Conservation (phyloP, 495 filamentous ascomycete species). For the Penicillium waksmanii region DNA sequence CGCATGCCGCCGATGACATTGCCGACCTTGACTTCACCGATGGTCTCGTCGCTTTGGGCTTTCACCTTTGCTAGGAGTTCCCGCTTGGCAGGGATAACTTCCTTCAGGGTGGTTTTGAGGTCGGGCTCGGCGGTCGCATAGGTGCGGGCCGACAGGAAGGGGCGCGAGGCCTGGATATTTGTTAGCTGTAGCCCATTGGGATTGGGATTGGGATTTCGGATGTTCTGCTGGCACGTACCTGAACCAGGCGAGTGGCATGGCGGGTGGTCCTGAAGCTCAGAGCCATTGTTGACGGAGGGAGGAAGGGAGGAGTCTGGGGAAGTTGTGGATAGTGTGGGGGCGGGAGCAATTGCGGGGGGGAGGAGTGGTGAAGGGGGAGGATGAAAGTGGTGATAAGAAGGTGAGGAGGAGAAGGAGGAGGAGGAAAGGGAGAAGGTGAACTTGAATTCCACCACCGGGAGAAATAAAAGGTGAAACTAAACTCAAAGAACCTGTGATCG, state of each 20-base stretch:
- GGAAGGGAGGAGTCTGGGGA: conserved; percentile 25
- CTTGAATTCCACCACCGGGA: too few relatives aligned
- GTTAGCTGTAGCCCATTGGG: not conserved
- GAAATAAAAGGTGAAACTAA: conserved; percentile 3
- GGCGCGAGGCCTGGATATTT: conserved; percentile 28
- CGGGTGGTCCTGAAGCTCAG: conserved; percentile 44
- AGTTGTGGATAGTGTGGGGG: conserved; percentile 22
- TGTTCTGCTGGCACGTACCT: conserved; percentile 29
- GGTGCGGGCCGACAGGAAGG: conserved; percentile 33
- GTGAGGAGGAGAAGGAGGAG: conserved; percentile 13
- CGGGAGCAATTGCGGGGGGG: conserved; percentile 25
- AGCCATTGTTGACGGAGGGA: conserved; percentile 29
- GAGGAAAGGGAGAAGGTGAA: conserved; percentile 13
- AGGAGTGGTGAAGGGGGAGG: conserved; percentile 14
- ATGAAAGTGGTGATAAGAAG: not conserved
- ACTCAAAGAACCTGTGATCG: conserved; percentile 27
- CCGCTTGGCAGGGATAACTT: conserved; percentile 86
- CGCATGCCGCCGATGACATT: conserved; percentile 96
- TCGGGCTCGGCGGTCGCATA: conserved; percentile 76
- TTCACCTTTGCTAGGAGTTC: conserved; percentile 92
- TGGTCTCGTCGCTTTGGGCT: conserved; percentile 74
- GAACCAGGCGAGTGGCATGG: conserved; percentile 42
- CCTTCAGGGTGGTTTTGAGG: conserved; percentile 81
- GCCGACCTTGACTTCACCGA: conserved; percentile 93
- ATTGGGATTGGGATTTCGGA: not conserved